Base-by-base conservation (phyloP, 305 asterid species). In the Coffea humblotiana region DNA sequence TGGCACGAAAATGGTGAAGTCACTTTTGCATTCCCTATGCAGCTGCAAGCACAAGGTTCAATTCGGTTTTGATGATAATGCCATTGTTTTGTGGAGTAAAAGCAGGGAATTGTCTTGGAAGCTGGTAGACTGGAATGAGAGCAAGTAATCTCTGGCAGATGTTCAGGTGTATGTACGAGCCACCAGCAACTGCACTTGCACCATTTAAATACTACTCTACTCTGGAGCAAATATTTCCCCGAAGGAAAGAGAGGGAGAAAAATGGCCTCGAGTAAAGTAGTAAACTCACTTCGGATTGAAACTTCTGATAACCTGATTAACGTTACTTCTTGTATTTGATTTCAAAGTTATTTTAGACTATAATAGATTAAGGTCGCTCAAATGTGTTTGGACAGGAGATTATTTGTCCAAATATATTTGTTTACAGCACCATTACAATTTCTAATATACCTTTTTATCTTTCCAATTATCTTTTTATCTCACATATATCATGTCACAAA, bases 31-130 rank as follows among this genome's bases (percentile, higher is more conserved):
- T 74, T 74, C 68, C 77, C 77, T 11, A 21, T 74, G 52, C 51
- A 52, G 64, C n/a, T 16, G 51, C 58, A 16, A 7, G 13, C 65
- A 47, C 25, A 69, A 70, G 25, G 29, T 27, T 15, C 21, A 52
- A 52, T 52, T 52, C 16, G 18, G 4, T 69, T 69, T 70, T 40
- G 14, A 43, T 56, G 51, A 54, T 27, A 35, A 32, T 6, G 77
- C 77, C 77, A 54, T 74, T 63, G 21, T 52, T 74, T 74, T 32
- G 43, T 21, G 77, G 68, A 74, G 52, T 19, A 35, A 72, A 48
- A 72, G 18, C 60, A 1, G 65, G 77, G 12, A 10, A 29, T 14
- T 51, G 64, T 14, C 52, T 73, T 73, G 77, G 43, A 72, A 48
- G 63, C 43, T 48, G 16, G 32, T 21, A 32, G 32, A 32, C 32